phyloP scores from a whole-genome alignment of 768 basidiomycete species.

The Leccinum disarticulatum region DNA sequence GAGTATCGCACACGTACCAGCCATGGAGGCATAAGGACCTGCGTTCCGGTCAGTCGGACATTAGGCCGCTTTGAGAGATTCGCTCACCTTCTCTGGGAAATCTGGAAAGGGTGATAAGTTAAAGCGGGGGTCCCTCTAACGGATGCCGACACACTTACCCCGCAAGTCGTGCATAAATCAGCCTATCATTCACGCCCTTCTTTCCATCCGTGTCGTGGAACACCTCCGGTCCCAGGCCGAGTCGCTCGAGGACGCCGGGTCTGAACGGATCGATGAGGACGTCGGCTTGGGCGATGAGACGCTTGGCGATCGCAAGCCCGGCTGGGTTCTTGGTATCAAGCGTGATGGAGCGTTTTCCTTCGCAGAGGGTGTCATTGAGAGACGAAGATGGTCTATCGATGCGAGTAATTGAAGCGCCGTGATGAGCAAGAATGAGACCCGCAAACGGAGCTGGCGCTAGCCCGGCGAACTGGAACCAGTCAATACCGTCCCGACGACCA shows the following conservation, averaged over 20 bases:
- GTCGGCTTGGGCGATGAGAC: constrained; percentile 66
- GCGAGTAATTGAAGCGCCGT: constrained; percentile 74
- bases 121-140: background rate
- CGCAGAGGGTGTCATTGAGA: constrained; percentile 55
- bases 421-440: constrained; percentile 74
- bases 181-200: constrained; percentile 54
- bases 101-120: constrained; percentile 34
- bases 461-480: constrained; percentile 62
- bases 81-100: constrained; percentile 58
- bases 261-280: constrained; percentile 82
- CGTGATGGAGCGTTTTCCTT: constrained; percentile 74
- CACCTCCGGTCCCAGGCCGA: constrained; percentile 73
- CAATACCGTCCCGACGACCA: background rate
- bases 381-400: constrained; percentile 58
- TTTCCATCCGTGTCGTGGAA: constrained; percentile 53
- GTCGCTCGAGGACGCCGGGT: constrained; percentile 77
- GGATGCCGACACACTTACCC: constrained; percentile 49
- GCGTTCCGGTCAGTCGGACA: constrained; percentile 16
- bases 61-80: background rate
- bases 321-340: constrained; percentile 62
- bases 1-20: constrained; percentile 45
- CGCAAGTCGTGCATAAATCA: constrained; percentile 73
- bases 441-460: constrained; percentile 82
- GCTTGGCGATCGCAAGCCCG: constrained; percentile 55
- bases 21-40: constrained; percentile 77